These are phyloP conservation scores for Phytophthora citrophthora DNA, from an alignment of 352 stramenopile genomes.

Conservation along the genomic window DNA sequence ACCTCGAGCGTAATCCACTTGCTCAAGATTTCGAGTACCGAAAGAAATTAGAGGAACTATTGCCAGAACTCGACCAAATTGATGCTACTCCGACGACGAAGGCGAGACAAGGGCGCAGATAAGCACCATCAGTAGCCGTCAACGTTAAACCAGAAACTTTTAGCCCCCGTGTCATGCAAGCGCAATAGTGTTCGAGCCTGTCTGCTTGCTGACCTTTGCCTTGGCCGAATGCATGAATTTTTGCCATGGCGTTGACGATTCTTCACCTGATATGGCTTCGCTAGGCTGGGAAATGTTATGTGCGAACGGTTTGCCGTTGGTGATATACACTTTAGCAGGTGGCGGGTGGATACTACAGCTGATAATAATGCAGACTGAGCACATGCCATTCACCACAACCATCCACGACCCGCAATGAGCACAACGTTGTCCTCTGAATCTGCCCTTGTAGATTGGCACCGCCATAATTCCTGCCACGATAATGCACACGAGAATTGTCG, in stretches of 20 bases:
- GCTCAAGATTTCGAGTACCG: constrained; percentile 95
- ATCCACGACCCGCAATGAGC: constrained; percentile 76
- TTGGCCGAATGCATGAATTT: constrained; percentile 27
- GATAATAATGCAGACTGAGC: constrained; percentile 60
- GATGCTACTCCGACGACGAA: constrained; percentile 88
- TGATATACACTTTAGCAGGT: constrained; percentile 62
- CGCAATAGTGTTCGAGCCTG: constrained; percentile 12
- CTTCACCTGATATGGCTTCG: not conserved
- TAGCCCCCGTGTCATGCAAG: constrained; percentile 5
- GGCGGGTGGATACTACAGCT: constrained; percentile 57
- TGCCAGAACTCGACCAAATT: constrained; percentile 95
- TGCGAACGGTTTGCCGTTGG: constrained; percentile 42
- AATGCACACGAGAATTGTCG: constrained; percentile 26
- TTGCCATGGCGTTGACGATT: constrained; percentile 9
- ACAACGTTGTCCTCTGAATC: constrained; percentile 55
- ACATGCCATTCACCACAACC: constrained; percentile 58
- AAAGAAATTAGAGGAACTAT: constrained; percentile 89
- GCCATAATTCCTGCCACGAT: constrained; percentile 28
- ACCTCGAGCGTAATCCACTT: constrained; percentile 96
- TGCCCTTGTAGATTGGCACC: constrained; percentile 63
- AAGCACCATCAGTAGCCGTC: constrained; percentile 3
- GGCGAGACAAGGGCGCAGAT: constrained; percentile 45
- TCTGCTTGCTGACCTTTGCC: constrained; percentile 18
- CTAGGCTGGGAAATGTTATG: constrained; percentile 8
- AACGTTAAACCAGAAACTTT: not conserved